Conservation (phyloP, 495 filamentous ascomycete species). For the Xylaria longipes region DNA sequence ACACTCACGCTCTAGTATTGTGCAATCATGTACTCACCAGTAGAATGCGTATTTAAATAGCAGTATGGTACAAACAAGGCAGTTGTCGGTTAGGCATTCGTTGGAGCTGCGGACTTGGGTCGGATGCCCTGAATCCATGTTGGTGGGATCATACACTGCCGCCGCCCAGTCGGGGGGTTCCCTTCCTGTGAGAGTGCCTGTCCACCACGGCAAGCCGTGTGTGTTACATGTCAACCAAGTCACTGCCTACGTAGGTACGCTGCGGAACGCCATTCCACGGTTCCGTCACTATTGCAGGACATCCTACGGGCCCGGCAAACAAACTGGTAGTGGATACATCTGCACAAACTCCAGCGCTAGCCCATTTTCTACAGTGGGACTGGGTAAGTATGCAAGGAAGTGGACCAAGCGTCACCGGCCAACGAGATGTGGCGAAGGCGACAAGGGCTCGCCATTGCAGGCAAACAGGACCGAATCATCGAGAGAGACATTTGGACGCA, state of each 20-base stretch:
- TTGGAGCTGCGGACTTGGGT: not conserved
- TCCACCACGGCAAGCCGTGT: constrained; percentile 1
- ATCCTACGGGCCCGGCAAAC: constrained; percentile 1
- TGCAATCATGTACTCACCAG: not conserved
- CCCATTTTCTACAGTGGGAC: not conserved
- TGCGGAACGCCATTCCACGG: constrained; percentile 4
- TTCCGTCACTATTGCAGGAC: constrained; percentile 19
- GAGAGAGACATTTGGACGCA: constrained; percentile 19
- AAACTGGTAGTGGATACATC: not conserved
- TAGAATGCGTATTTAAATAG: not conserved
- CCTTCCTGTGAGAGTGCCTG: constrained; percentile 4
- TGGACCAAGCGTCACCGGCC: not conserved
- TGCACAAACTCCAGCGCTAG: not conserved
- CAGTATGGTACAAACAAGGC: not conserved
- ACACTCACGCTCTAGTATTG: not conserved
- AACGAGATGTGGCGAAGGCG: constrained; percentile 4
- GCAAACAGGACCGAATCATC: constrained; percentile 21
- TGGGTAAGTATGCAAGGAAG: not conserved
- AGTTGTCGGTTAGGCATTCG: not conserved
- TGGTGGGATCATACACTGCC: constrained; percentile 26
- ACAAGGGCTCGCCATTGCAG: not conserved
- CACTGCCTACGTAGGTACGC: constrained; percentile 1
- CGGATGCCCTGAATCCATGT: constrained; percentile 20
- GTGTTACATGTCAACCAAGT: not conserved
- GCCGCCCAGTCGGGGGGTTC: constrained; percentile 24